Evolutionary conservation across 2,329 filamentous ascomycete genomes (phyloP), one percentile per base, ranked within the genome.

Genomic region (Cordyceps cateniannulata): DNA sequence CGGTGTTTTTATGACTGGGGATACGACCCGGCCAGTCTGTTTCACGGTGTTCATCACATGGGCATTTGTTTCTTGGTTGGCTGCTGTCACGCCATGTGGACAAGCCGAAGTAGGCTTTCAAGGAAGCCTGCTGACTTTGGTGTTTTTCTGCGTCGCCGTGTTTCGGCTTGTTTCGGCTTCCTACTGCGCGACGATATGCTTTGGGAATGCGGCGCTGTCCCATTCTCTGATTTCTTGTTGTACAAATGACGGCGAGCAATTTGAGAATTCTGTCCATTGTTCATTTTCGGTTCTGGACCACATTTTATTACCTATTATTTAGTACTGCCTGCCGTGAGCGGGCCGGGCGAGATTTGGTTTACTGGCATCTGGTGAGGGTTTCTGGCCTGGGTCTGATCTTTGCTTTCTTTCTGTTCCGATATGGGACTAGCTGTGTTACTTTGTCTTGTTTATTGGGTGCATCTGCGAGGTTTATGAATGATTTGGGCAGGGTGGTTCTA

Each of bases 71-170:
- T 66, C 64, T 69, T 67, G 65, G 66, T 64, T 67, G 47, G 60
- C 47, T 22, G 70, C 67, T 69, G 72, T 69, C 67, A 69, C 57
- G 59, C 61, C 42, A 38, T 70, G 63, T 68, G 67, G 63, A 42
- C 32, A 44, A 50, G 56, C 35, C 56, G 47, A 48, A 18, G 57
- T 38, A 25, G 5, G 48, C 27, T 24, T 35, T 10, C 5, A 27
- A 27, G 14, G 71, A 72, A 75, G 73, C 75, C 74, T 69, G 71
- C 69, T 65, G 67, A 70, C 69, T 66, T 65, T 65, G 67, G 65
- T 66, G 24, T 42, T 61, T 48, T 42, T 47, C 22, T 60, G 50
- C 45, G 35, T 50, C 44, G 59, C 45, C 52, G 59, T 61, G 16
- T 61, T 60, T 54, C 50, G 57, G 48, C 55, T 47, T 35, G 32